These are phyloP conservation scores for Ulvella scutata DNA, from an alignment of 139 green algal species.

Conservation along the genomic window DNA sequence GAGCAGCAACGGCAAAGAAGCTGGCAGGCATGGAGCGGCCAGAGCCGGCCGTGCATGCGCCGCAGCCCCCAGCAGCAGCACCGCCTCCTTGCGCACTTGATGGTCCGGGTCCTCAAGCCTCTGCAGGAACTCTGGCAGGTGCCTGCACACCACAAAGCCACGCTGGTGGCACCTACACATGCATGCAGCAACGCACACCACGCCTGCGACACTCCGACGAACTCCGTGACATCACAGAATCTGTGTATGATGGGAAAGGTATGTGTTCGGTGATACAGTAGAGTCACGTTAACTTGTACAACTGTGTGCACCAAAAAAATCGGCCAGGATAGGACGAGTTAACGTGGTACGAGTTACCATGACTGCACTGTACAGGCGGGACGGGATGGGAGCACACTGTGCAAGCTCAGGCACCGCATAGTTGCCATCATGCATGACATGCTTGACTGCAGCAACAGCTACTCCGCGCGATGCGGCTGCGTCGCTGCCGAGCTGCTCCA, in stretches of 20 bases:
- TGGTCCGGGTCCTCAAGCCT: slow-evolving; percentile 9
- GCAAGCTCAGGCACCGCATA: neutral
- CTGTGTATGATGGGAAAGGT: too few species aligned
- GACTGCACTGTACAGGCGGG: too few species aligned
- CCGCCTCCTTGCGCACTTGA: slow-evolving; percentile 65
- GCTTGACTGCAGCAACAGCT: neutral
- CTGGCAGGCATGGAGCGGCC: slow-evolving; percentile 34
- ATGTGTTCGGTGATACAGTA: too few species aligned
- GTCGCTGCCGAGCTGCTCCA: neutral
- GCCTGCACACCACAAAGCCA: neutral
- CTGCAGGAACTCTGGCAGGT: slow-evolving; percentile 38
- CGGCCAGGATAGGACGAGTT: too few species aligned
- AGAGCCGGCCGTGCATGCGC: slow-evolving; percentile 42
- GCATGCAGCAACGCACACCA: too few species aligned
- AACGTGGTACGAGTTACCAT: too few species aligned
- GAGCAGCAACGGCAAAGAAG: slow-evolving; percentile 68
- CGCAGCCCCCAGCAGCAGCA: slow-evolving; percentile 49
- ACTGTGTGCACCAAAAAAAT: too few species aligned
- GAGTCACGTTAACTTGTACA: too few species aligned
- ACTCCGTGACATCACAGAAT: too few species aligned
- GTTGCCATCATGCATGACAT: neutral
- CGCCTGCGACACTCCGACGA: too few species aligned
- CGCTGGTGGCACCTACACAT: neutral
- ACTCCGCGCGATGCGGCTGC: neutral
- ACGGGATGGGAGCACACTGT: neutral